Base-by-base conservation (phyloP, 345 rosid genomes). In the Melaleuca quinquenervia region DNA sequence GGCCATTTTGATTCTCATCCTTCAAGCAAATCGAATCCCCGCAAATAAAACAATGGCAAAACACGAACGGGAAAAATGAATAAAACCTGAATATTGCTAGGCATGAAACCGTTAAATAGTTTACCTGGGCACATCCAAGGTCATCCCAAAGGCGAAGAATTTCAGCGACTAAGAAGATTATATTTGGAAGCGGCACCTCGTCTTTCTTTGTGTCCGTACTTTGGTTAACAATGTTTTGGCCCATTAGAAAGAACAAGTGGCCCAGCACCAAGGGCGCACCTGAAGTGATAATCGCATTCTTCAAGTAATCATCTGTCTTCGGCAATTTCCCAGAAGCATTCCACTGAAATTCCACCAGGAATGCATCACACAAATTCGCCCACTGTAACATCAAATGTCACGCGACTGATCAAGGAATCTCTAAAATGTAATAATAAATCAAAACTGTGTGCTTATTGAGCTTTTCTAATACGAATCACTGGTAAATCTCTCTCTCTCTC, bases 141-240 rank as follows among this genome's bases (percentile, higher is more conserved):
- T 92, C 94, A 88, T 93, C 92, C 91, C 93, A 94, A 92, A 90
- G 91, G 21, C 92, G 90, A 70, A 90, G 92, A 82, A 83, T 93
- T 26, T 91, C 84, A 24, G 91, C 93, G 0, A 90, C 82, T 55
- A 92, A 86, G 3, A 93, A 88, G 54, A 93, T 82, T 36, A 94
- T 88, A 82, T 51, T 32, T 3, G 93, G 94, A 53, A 50, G 21
- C 44, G 6, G 13, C 18, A 9, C 82, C 21, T 54, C 86, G 24
- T 78, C 85, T 78, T 87, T 84, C 36, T 85, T 16, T 14, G 26
- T 52, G 24, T 84, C 50, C 24, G 58, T 22, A 27, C 78, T 82
- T 75, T 83, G 49, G 8, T 56, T 22, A 27, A 9, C n/a, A 20
- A 88, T 27, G 6, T 53, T 64, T 14, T 58, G 75, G 58, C 56